These are phyloP conservation scores for Sclerotinia spermophila DNA, from an alignment of 2,329 filamentous ascomycete genomes.

Conservation along the genomic window DNA sequence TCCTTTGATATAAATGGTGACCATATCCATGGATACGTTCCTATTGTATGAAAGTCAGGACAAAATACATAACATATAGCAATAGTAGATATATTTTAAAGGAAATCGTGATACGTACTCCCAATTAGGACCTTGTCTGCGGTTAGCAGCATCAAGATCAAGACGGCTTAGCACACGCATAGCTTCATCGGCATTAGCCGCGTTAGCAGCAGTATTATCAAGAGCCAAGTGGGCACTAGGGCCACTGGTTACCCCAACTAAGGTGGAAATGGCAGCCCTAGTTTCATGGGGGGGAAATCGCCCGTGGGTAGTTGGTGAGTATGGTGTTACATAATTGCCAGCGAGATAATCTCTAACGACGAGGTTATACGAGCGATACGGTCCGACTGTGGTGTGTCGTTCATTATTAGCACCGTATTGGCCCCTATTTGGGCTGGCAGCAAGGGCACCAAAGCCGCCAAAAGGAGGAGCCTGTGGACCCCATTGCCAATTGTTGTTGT, in stretches of 20 bases:
- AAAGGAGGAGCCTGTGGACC: not conserved
- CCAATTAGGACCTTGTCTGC: not conserved
- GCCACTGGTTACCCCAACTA: not conserved
- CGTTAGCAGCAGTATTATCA: not conserved
- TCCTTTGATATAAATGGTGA: not conserved
- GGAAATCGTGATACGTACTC: not conserved
- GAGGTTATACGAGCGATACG: not conserved
- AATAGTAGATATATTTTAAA: not conserved
- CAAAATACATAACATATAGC: not conserved
- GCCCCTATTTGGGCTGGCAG: not conserved
- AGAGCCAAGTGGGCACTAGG: not conserved
- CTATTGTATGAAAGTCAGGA: not conserved
- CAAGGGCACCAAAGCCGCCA: not conserved
- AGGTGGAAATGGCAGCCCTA: too few relatives aligned
- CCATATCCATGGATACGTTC: not conserved
- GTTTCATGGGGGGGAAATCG: not conserved
- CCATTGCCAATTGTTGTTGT: not conserved
- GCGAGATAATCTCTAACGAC: not conserved
- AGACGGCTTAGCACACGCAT: not conserved
- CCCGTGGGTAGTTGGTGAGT: not conserved
- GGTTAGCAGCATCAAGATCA: not conserved
- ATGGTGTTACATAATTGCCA: not conserved
- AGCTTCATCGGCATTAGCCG: not conserved
- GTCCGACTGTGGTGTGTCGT: not conserved
- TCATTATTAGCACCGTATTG: not conserved